Evolutionary conservation across 2,329 filamentous ascomycete genomes (phyloP), one percentile per base, ranked within the genome.

Genomic region (Leptographium wingfieldii): DNA sequence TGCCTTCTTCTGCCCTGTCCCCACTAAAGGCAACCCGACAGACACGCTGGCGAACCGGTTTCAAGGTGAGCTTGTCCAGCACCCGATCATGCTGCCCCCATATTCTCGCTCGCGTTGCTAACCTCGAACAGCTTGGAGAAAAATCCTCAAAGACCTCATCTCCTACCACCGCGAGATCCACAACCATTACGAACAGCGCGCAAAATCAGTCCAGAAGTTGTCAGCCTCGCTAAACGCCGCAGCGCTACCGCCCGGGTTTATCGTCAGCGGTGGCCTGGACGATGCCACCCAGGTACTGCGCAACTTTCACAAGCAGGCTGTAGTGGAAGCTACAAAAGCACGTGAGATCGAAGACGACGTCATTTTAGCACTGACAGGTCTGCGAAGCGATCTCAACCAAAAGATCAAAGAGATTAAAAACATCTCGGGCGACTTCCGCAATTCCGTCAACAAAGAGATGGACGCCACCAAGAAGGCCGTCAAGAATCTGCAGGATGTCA

Each of bases 401-500:
- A 99, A 99, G 76, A 95, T 95, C 72, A 99, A 97, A 73, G 94
- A 99, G 74, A 99, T 99, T 76, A 96, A 95, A 75, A 87, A 85
- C 65, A 77, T 99, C 19, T 88, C 90, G 6, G 88, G 91, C 19
- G 94, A 99, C 72, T 99, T 99, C 75, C 96, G 96, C 74, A 99
- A 96, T 70, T 88, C 87, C 0, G 91, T 99, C 11, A 90, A 96
- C 31, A 96, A 92, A 74, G 94, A 97, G 73, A 92, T 95, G 77
- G 92, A 96, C 25, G 77, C 72, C 22, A 96, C 94, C 0, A 81
- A 86, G 63, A 90, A 84, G 70, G 86, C 87, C 19, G 89, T 97
- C 31, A 85, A 85, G 58, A 79, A 84, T 38, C 77, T 96, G n/a
- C 86, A 94, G 64, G 92, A 96, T 62, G 82, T 87, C 1, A 74